Base-by-base conservation (phyloP, 2,329 filamentous ascomycete species). In the Aspergillus jensenii region DNA sequence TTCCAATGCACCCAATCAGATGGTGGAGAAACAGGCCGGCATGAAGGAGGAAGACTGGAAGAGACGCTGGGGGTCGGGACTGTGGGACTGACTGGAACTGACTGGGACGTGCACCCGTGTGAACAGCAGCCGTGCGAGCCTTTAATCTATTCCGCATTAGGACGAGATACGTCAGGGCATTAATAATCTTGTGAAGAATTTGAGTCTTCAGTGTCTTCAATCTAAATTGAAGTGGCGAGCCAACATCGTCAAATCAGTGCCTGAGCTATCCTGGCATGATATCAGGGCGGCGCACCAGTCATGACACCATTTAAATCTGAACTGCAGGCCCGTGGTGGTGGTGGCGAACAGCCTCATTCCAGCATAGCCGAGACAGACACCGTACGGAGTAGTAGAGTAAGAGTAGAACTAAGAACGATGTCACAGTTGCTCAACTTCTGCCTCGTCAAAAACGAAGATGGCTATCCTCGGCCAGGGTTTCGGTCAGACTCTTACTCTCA, bases 1-100 rank as follows among this genome's bases (percentile, higher is more conserved):
- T 48, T 55, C 43, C 49, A 43, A 49, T 44, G 46, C 52, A 50
- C 45, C 52, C 52, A 55, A 55, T 55, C 19, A 49, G 45, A 49
- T 12, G 14, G 31, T 21, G 41, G 17, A 55, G 31, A 21, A 55
- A 31, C 33, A 39, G 39, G n/a, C 35, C 40, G 35, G 19, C 44
- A 47, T 23, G 19, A 43, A 17, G n/a, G 23, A 25, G 19, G 4
- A 27, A 21, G 6, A 25, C 17, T 31, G 14, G 14, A 46, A 11
- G 12, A 27, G 23, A 46, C 21, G 21, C 43, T 45, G 44, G 44
- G 15, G n/a, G 15, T n/a, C 37, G 17, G 37, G 37, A 31, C 27
- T 31, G 27, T 27, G 21, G 23, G 25, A 47, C 19, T 33, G 43
- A 46, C 43, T 46, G 43, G 44, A n/a, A 46, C 25, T 53, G 40